Percentiles rank a stretch among this genome's conserved stretches.
phyloP scores from a whole-genome alignment of 2,329 filamentous ascomycete species.

The Cercospora sp. region DNA sequence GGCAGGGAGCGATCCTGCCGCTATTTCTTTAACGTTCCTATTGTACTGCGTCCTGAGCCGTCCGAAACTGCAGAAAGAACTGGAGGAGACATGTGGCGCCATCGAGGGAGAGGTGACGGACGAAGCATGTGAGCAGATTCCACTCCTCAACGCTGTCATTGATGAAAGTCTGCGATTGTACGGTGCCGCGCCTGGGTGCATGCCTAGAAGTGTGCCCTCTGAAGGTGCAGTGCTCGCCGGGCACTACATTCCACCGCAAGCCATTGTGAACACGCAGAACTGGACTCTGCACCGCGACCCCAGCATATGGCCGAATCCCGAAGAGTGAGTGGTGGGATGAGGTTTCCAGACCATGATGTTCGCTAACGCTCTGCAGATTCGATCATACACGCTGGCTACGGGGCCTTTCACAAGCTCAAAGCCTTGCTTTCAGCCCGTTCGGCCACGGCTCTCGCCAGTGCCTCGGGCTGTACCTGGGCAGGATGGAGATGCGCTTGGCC shows the following conservation, averaged over 20 bases:
- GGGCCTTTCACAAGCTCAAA: not conserved
- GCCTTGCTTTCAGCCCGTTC: constrained; percentile 28
- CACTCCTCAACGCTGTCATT: not conserved
- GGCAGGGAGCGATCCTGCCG: not conserved
- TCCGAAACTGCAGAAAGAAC: not conserved
- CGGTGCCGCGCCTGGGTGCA: not conserved
- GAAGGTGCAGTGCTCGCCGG: not conserved
- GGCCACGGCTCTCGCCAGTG: constrained; percentile 29
- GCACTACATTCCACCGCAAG: not conserved
- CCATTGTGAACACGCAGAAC: constrained; percentile 29
- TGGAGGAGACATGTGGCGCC: not conserved
- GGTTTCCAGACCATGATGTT: not conserved
- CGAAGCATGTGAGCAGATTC: not conserved
- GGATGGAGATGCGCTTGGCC: constrained; percentile 32
- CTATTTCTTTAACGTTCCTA: not conserved
- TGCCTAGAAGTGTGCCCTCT: not conserved
- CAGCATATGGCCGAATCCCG: constrained; percentile 27
- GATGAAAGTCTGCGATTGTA: not conserved
- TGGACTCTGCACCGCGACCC: constrained; percentile 33
- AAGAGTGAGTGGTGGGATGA: constrained; percentile 19
- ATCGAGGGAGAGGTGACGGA: not conserved
- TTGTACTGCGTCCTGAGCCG: not conserved
- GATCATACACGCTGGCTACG: not conserved
- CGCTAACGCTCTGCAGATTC: not conserved
- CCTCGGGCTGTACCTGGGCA: constrained; percentile 33